Percentiles rank a stretch among this genome's conserved stretches.
Evolutionary conservation across 1,284 basidiomycete species (phyloP).

Genomic region (Cryptococcus sp.): DNA sequence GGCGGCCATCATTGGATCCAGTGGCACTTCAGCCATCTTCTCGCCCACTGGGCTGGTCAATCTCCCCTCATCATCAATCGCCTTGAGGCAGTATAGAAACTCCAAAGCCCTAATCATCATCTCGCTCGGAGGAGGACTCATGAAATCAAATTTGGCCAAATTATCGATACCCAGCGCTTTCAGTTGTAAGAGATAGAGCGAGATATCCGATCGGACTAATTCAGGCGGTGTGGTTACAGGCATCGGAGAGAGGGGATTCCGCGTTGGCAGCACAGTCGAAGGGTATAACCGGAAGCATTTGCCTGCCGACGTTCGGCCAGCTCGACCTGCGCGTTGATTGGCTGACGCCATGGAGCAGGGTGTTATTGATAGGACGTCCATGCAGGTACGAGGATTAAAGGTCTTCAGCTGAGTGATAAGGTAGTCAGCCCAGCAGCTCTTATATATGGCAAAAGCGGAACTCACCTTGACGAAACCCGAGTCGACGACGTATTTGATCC

Average conservation of each 20-base stretch:
- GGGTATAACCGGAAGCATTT: constrained; percentile 94
- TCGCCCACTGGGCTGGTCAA: constrained; percentile 58
- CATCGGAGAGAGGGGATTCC: constrained; percentile 54
- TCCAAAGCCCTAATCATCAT: constrained; percentile 82
- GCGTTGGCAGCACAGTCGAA: constrained; percentile 60
- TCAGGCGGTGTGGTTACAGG: constrained; percentile 77
- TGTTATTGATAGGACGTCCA: constrained; percentile 77
- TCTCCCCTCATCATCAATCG: constrained; percentile 58
- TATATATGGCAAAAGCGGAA: not conserved
- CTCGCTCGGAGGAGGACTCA: constrained; percentile 83
- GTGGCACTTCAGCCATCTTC: constrained; percentile 60
- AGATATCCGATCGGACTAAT: constrained; percentile 83
- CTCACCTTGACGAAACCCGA: constrained; percentile 89
- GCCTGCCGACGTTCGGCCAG: constrained; percentile 85
- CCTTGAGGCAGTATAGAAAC: constrained; percentile 56
- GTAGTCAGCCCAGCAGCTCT: not conserved
- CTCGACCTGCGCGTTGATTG: constrained; percentile 83
- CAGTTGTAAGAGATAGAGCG: constrained; percentile 83
- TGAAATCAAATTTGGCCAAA: constrained; percentile 81
- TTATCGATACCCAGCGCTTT: constrained; percentile 95
- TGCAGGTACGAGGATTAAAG: constrained; percentile 76
- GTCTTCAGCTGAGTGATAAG: constrained; percentile 67
- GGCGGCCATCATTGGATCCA: constrained; percentile 62
- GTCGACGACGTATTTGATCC: constrained; percentile 93
- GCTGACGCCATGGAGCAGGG: constrained; percentile 82